A percentile compares a stretch with the other conserved stretches of the same genome.
Conservation (phyloP, 176 grass and related monocot genomes). For the Dactylis glomerata region DNA sequence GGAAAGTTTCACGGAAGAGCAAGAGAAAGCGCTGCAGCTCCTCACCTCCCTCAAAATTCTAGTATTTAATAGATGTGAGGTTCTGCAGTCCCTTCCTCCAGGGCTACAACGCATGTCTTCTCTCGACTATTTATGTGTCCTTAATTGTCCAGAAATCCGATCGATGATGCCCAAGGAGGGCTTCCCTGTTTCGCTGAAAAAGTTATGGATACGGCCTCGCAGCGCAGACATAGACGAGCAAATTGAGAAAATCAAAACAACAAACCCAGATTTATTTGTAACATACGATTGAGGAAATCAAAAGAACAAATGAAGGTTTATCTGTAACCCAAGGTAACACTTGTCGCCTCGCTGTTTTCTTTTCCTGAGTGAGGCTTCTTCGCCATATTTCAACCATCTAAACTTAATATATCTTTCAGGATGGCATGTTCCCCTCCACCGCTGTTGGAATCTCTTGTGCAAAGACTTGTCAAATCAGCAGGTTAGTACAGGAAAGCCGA, state of each 20-base stretch:
- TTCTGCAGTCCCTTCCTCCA: not conserved
- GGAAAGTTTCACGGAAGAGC: not conserved
- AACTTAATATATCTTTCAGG: not conserved
- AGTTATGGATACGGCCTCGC: rapidly evolving
- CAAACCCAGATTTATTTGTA: not conserved
- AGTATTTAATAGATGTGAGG: rapidly evolving
- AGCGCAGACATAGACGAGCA: not conserved
- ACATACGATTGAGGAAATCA: too few species aligned
- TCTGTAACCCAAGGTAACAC: too few species aligned
- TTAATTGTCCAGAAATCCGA: not conserved
- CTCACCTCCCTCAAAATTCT: not conserved
- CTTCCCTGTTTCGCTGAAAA: not conserved
- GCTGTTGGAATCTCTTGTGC: slow-evolving; percentile 12
- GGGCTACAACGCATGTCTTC: not conserved
- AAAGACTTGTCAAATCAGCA: not conserved
- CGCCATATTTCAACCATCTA: not conserved
- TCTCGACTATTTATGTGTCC: not conserved
- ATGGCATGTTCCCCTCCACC: not conserved
- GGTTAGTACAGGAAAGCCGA: not conserved
- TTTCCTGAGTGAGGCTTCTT: not conserved
- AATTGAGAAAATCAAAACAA: not conserved
- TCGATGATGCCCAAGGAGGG: not conserved
- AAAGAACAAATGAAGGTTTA: too few species aligned
- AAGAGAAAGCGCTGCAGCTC: not conserved
- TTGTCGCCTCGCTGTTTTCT: not conserved